phyloP scores from a whole-genome alignment of 257 asterid species.

The Avicennia marina region DNA sequence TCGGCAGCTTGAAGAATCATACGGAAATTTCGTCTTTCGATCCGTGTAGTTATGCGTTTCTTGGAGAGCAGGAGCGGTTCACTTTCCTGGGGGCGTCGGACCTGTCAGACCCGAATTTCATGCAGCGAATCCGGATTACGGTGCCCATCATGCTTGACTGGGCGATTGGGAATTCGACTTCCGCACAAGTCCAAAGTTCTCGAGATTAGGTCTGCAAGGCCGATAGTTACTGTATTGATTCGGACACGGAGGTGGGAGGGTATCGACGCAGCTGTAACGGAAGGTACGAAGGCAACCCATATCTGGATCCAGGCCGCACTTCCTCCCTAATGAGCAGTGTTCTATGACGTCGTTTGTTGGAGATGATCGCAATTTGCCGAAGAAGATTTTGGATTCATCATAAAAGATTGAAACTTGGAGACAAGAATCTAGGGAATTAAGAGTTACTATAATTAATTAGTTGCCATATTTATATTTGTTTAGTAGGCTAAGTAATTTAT shows the following conservation, averaged over 20 bases:
- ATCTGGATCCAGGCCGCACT: conserved; percentile 57
- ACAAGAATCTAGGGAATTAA: too few relatives aligned
- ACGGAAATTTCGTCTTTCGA: conserved; percentile 31
- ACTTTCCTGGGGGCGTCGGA: conserved; percentile 43
- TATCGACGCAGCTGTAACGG: conserved; percentile 49
- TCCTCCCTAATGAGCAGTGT: too few relatives aligned
- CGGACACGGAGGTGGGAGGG: conserved; percentile 40
- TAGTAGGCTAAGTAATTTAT: too few relatives aligned
- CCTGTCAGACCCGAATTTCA: conserved; percentile 39
- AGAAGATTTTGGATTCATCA: too few relatives aligned
- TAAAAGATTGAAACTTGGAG: too few relatives aligned
- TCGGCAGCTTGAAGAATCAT: conserved; percentile 29
- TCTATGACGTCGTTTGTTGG: too few relatives aligned
- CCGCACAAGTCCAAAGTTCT: conserved; percentile 17
- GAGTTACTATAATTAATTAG: too few relatives aligned
- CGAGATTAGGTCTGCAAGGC: conserved; percentile 37
- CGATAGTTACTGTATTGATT: conserved; percentile 49
- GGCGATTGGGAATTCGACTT: conserved; percentile 54
- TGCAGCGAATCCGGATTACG: conserved; percentile 8
- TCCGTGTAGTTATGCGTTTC: conserved; percentile 62
- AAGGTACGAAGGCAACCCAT: conserved; percentile 72
- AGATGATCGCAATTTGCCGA: too few relatives aligned
- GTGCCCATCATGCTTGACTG: conserved; percentile 66
- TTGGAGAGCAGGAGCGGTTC: conserved; percentile 46
- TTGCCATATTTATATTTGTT: too few relatives aligned